A percentile compares a stretch with the other conserved stretches of the same genome.
These are phyloP conservation scores for Vaccinium macrocarpon DNA, from an alignment of 148 eudicot genomes.

Conservation along the genomic window DNA sequence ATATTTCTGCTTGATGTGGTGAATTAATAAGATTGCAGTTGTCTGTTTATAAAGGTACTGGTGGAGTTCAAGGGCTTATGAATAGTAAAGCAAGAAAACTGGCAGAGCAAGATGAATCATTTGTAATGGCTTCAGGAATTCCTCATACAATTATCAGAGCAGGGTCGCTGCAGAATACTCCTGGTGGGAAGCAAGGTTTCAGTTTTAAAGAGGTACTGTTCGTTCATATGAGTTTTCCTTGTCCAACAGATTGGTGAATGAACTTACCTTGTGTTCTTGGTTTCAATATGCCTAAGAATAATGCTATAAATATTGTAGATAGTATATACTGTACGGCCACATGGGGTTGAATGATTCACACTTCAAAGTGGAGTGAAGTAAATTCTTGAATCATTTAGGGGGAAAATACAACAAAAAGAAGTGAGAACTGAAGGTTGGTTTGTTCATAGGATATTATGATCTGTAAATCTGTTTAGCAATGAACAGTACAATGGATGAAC, in stretches of 20 bases:
- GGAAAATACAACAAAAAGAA: not conserved
- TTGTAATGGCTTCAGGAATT: conserved; percentile 49
- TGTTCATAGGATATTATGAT: not conserved
- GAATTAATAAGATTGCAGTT: conserved; percentile 70
- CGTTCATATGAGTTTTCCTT: not conserved
- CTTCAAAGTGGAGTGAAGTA: not conserved
- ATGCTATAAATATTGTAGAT: not conserved
- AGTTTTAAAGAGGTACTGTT: conserved; percentile 65
- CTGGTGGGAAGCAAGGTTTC: conserved; percentile 85
- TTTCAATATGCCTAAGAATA: not conserved
- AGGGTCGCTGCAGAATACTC: conserved; percentile 56
- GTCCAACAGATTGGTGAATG: not conserved
- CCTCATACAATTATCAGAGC: conserved; percentile 86
- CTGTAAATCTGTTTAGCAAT: not conserved
- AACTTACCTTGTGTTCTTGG: not conserved
- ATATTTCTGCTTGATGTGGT: conserved; percentile 27
- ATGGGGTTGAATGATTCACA: not conserved
- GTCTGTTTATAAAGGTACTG: conserved; percentile 75
- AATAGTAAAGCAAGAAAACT: conserved; percentile 63
- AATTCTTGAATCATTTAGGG: not conserved
- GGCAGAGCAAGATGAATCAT: conserved; percentile 77
- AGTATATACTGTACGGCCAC: not conserved
- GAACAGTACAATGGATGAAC: not conserved
- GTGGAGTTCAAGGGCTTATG: conserved; percentile 79
- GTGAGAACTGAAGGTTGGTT: too few relatives aligned